Conservation (phyloP, 257 asterid species). For the Cruciata laevipes region DNA sequence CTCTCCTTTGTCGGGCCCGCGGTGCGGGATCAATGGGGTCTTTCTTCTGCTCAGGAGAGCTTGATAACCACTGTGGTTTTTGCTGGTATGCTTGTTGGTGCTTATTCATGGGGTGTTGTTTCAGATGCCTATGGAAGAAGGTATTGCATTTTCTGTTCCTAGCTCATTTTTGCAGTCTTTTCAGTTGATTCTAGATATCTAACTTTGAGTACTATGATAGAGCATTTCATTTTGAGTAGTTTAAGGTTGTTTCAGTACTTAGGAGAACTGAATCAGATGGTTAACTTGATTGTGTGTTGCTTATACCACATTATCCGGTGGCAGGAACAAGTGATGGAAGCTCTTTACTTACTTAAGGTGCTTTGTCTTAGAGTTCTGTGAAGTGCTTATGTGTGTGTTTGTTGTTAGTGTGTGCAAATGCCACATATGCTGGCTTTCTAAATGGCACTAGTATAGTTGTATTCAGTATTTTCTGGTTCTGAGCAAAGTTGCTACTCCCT, state of each 20-base stretch:
- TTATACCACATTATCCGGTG: background rate
- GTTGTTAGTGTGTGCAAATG: background rate
- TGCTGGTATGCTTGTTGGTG: constrained; percentile 80
- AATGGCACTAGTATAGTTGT: background rate
- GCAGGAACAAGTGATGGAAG: background rate
- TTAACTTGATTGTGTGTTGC: background rate
- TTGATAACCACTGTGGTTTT: constrained; percentile 62
- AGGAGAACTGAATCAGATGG: background rate
- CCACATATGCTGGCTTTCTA: background rate
- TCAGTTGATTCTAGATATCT: no score
- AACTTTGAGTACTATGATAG: no score
- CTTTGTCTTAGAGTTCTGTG: background rate
- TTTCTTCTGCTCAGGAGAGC: constrained; percentile 58
- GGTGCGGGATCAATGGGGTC: constrained; percentile 58
- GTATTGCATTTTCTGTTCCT: constrained; percentile 23
- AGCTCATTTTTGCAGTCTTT: background rate
- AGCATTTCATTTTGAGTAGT: background rate
- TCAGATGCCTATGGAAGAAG: constrained; percentile 74
- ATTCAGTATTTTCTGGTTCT: background rate
- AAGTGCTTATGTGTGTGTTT: background rate
- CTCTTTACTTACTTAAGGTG: background rate
- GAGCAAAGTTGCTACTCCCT: background rate
- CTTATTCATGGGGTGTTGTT: constrained; percentile 58
- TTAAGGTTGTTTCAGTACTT: background rate
- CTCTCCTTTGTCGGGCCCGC: constrained; percentile 70